Conservation (phyloP, 2,329 filamentous ascomycete genomes). For the Colletotrichum paranaense region DNA sequence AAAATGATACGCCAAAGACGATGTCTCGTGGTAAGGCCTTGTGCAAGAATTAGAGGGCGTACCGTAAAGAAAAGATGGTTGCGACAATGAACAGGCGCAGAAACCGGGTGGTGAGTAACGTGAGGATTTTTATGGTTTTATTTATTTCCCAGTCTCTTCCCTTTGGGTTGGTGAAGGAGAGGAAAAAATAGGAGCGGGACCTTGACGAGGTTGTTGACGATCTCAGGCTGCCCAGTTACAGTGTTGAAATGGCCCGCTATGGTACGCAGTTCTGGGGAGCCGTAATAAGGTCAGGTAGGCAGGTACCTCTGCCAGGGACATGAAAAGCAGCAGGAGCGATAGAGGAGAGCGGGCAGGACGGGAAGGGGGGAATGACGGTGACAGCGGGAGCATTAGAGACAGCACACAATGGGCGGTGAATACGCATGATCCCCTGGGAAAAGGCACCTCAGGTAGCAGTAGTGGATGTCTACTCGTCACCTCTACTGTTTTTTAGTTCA, state of each 20-base stretch:
- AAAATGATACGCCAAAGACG: constrained; percentile 22
- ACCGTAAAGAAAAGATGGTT: constrained; percentile 15
- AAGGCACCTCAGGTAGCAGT: background rate
- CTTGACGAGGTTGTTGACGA: constrained; percentile 32
- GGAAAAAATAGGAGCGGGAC: constrained; percentile 21
- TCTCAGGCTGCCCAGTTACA: background rate
- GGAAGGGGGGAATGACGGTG: background rate
- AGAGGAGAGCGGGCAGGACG: too few species aligned
- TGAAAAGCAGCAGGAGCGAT: background rate
- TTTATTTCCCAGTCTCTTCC: constrained; percentile 2
- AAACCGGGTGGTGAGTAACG: background rate
- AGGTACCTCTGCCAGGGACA: background rate
- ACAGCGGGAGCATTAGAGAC: background rate
- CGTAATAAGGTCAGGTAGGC: background rate
- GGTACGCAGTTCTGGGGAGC: background rate
- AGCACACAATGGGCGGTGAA: background rate
- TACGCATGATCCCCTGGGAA: background rate
- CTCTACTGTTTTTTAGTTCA: background rate
- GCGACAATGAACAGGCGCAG: constrained; percentile 29
- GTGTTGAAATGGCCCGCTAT: background rate
- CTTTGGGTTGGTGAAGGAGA: constrained; percentile 9
- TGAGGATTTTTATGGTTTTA: background rate
- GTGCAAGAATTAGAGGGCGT: constrained; percentile 19
- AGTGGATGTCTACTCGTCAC: background rate
- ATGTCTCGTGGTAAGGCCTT: background rate